Evolutionary conservation across 148 eudicot species (phyloP).

Genomic region (Chenopodium quinoa): DNA sequence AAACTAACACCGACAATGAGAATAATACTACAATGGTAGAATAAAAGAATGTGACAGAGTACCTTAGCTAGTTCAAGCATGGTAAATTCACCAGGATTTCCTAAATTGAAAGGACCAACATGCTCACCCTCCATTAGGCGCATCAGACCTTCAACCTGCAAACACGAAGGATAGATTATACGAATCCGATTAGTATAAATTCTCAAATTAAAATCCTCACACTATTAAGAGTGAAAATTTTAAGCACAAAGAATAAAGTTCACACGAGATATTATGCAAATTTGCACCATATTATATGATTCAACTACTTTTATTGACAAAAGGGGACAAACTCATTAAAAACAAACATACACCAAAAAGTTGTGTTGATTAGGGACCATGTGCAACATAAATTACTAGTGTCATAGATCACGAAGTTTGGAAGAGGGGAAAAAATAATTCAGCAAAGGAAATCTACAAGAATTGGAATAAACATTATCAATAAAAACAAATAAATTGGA

Average conservation of each 20-base stretch:
- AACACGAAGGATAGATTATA: neutral
- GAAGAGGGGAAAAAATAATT: neutral
- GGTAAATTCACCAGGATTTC: slow-evolving; percentile 98
- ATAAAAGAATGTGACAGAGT: slow-evolving; percentile 4
- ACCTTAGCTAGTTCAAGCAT: slow-evolving; percentile 99
- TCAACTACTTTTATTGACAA: neutral
- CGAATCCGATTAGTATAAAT: neutral
- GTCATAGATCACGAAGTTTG: slow-evolving; percentile 10
- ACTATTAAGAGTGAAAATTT: neutral
- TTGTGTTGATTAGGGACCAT: slow-evolving; percentile 21
- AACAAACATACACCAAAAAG: neutral
- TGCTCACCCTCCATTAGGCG: slow-evolving; percentile 98
- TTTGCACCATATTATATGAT: neutral
- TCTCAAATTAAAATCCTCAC: neutral
- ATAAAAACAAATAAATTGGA: neutral
- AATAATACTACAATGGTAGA: neutral
- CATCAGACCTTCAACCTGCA: slow-evolving; percentile 95
- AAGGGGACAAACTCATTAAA: slow-evolving; percentile 9
- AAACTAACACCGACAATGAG: slow-evolving; percentile 7
- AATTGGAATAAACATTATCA: neutral
- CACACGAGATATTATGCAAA: neutral
- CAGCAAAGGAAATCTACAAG: slow-evolving; percentile 9
- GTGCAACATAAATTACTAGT: slow-evolving; percentile 17
- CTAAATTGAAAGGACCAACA: slow-evolving; percentile 94
- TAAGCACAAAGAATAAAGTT: neutral